Evolutionary conservation across 495 filamentous ascomycete genomes (phyloP).

Genomic region (Penicillium argentinense): DNA sequence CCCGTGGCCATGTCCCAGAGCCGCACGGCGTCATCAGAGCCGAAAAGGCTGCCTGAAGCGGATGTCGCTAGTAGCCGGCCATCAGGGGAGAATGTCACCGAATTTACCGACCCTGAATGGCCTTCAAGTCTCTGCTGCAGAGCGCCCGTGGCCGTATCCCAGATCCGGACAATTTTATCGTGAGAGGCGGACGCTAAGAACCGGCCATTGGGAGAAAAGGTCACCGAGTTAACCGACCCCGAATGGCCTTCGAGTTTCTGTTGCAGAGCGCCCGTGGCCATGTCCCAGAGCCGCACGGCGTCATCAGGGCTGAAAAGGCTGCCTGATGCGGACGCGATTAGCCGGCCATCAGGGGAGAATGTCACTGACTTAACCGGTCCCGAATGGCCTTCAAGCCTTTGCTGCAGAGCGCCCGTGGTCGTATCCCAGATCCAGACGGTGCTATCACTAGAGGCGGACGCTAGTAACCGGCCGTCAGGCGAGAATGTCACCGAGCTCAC

Average conservation of each 20-base stretch:
- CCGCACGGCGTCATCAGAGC: too few species aligned
- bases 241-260: conserved; percentile 21
- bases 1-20: too few species aligned
- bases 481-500: conserved; percentile 23
- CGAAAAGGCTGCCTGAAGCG: too few species aligned
- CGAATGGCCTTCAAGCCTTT: conserved; percentile 19
- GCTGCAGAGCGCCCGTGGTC: too few species aligned
- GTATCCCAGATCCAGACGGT: conserved; percentile 30
- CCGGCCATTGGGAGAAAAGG: conserved; percentile 23
- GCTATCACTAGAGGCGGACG: conserved; percentile 14
- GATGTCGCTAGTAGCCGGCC: too few species aligned
- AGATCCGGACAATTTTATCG: conserved; percentile 26
- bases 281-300: conserved; percentile 36
- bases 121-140: conserved; percentile 18
- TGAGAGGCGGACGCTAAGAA: conserved; percentile 13
- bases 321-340: too few species aligned
- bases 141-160: too few species aligned
- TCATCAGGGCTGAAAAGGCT: too few species aligned
- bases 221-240: conserved; percentile 6
- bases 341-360: conserved; percentile 7
- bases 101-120: conserved; percentile 2
- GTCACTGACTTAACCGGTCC: not conserved
- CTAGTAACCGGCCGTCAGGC: conserved; percentile 16
- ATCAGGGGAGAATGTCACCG: conserved; percentile 11
- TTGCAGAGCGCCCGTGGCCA: not conserved